Base-by-base conservation (phyloP, 805 yeast genomes). In the Debaryomyces castellii region DNA sequence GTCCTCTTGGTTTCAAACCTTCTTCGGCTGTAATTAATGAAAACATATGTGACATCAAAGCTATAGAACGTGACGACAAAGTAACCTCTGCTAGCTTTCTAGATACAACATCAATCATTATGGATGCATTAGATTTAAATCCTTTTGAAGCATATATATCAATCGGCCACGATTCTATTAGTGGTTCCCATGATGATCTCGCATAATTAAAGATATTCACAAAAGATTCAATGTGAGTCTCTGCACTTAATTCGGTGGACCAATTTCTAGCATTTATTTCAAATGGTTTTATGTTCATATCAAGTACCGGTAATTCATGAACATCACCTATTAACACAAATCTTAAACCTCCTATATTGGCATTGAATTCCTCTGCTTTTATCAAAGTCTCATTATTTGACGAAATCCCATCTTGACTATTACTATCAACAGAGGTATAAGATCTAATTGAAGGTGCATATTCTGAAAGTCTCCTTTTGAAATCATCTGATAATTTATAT, bases 151-250 rank as follows among this genome's bases (percentile, higher is more conserved):
- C 80, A 60, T 87, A 89, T 10, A 88, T 65, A 0, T 89, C 82
- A 41, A 92, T 71, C 5, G 89, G 84, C 87, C 96, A 87, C 0
- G 92, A 85, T 58, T 94, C 99, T 41, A 94, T 63, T 39, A 94
- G 69, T 0, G 99, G 97, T 57, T 94, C 98, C 98, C 99, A 91
- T 0, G 89, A 79, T 3, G 97, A 90, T 50, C 87, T 81, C 0
- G 97, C 80, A 62, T 91, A 91, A 62, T 90, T 90, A 72, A 87
- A 91, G 17, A 89, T 80, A 62, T 89, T 90, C 8, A 87, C 77
- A 49, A 71, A 78, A 0, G 89, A 75, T 49, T 81, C 87, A 28
- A 90, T 63, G 21, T 79, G 77, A 0, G 85, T 73, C 46, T 81
- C 82, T 1, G 89, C 87, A 53, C 82, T 83, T 44, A 91, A 63